Evolutionary conservation across 495 filamentous ascomycete species (phyloP).

Genomic region (Daldinia grandis): DNA sequence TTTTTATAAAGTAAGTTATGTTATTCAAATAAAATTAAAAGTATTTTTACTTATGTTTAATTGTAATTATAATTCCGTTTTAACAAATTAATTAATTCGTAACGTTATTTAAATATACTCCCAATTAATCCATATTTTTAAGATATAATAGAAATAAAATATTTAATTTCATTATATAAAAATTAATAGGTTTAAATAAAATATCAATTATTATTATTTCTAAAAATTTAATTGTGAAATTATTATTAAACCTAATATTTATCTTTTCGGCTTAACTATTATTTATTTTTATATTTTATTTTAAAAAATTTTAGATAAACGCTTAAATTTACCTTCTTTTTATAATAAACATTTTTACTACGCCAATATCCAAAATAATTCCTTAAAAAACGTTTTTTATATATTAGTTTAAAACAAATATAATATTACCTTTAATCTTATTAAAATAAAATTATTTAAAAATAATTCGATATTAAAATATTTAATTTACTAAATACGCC

Average conservation of each 20-base stretch:
- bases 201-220: background rate
- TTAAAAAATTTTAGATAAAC: background rate
- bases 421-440: no score
- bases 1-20: slow-evolving; percentile 10
- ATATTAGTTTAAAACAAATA: background rate
- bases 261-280: background rate
- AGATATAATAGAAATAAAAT: background rate
- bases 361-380: background rate
- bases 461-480: no score
- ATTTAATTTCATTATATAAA: background rate
- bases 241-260: background rate
- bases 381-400: background rate
- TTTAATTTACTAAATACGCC: no score
- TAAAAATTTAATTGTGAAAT: background rate
- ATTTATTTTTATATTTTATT: background rate
- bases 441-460: no score
- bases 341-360: background rate
- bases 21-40: slow-evolving; percentile 8
- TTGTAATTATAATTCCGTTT: background rate
- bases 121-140: slow-evolving; percentile 3
- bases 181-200: background rate
- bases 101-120: slow-evolving; percentile 6
- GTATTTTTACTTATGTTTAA: slow-evolving; percentile 1
- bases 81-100: slow-evolving; percentile 6
- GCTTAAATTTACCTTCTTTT: background rate